Evolutionary conservation across 2,329 filamentous ascomycete genomes (phyloP), one percentile per base, ranked within the genome.

Genomic region (Thelonectria discophora): DNA sequence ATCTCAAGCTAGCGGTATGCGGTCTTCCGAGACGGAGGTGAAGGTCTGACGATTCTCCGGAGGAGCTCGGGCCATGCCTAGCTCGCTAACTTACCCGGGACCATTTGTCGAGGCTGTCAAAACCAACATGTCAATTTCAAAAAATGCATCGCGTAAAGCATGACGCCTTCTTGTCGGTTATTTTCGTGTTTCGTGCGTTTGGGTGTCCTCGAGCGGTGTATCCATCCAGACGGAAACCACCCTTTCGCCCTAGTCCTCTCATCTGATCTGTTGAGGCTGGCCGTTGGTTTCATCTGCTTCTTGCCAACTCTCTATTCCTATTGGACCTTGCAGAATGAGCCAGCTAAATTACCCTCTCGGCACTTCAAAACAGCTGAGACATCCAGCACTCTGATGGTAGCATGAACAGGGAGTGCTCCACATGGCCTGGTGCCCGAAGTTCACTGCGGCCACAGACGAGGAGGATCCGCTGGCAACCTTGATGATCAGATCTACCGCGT

Each of bases 391-490:
- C 30, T 24, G 21, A 24, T 24, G 21, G 27, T 42, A 42, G 53
- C 52, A 56, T 18, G 42, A 51, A 43, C 11, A 15, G 9, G 32
- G 52, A 56, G 24, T 34, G 52, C 48, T 63, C 57, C 53, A 63
- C 57, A 53, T 57, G 43, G 48, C 42, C 43, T 49, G 37, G 27
- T 47, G 34, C 43, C 15, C 47, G n/a, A 48, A 50, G 52, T 54
- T 42, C 32, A 51, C 27, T 49, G 27, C 37, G 46, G 49, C 30
- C 54, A 17, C 37, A 55, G 54, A 54, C 45, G 56, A 18, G 60
- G 48, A 43, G 60, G 57, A 60, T 63, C 57, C 61, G 61, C 57
- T 63, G 53, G 39, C 39, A 54, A 63, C 61, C 61, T 63, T 63
- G 61, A 63, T 63, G 61, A 63, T 63, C 61, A 60, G 53, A 63